These are phyloP conservation scores for Flaveria floridana DNA, from an alignment of 140 eudicot genomes.

Conservation along the genomic window DNA sequence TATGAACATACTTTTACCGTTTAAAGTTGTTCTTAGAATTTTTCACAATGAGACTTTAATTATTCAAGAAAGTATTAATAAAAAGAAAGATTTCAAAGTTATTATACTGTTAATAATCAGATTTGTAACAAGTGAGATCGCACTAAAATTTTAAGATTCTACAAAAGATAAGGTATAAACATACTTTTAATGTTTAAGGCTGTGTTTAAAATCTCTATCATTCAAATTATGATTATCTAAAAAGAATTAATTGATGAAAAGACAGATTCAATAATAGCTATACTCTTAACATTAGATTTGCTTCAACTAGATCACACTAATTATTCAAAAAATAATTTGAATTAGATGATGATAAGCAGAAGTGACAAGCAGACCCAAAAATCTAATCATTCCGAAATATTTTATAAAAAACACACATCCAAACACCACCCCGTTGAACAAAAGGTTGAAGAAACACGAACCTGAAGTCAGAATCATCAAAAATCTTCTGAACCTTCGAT, in stretches of 20 bases:
- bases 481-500: constrained; percentile 72
- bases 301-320: neutral
- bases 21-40: neutral
- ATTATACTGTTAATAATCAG: neutral
- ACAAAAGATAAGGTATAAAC: neutral
- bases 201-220: neutral
- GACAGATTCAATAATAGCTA: neutral
- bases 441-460: constrained; percentile 30
- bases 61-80: neutral
- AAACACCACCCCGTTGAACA: neutral
- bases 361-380: neutral
- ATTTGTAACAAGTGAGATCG: neutral
- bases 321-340: constrained; percentile 3
- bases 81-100: neutral
- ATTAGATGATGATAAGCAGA: neutral
- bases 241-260: neutral
- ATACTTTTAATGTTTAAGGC: neutral
- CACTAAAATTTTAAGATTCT: neutral
- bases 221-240: neutral
- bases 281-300: neutral
- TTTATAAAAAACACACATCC: neutral
- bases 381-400: neutral
- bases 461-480: constrained; percentile 99
- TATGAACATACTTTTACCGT: neutral
- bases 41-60: neutral